Evolutionary conservation across 2,329 filamentous ascomycete genomes (phyloP), one percentile per base, ranked within the genome.

Genomic region (Colletotrichum liaoningense): DNA sequence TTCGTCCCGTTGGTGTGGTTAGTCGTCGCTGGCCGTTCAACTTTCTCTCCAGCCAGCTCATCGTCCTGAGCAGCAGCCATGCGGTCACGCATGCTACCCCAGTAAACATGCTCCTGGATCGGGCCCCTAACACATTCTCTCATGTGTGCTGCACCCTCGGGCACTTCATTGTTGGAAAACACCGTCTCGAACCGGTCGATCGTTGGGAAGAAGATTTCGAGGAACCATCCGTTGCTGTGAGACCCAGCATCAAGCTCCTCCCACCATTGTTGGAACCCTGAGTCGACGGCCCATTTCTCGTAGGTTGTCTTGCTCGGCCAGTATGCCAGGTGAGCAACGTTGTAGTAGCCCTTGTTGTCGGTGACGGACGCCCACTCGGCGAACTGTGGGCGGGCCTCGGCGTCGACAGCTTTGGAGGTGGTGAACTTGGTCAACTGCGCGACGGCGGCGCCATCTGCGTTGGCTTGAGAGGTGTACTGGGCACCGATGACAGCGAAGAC

Each of bases 61-160:
- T 85, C 81, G 28, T 78, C 81, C 74, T 86, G 85, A 6, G 81
- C 77, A 3, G 77, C 76, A 3, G 85, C 79, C 16, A 86, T 69
- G 5, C 85, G 81, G 73, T 87, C 84, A 16, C 84, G 80, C 84
- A 86, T 85, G 75, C 83, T 85, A 2, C 84, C 85, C 84, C 84
- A 86, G 74, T 86, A 87, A 1, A 79, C 83, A 74, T 87, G 85
- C 76, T 86, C 83, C 49, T 79, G 75, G 19, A 87, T 78, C 35
- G 79, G 78, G 0, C 82, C 83, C 22, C 80, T 83, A 5, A 84
- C 77, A 2, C 73, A 72, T 5, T 81, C 79, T 5, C 81, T 75
- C 83, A 87, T 82, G 71, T 84, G 77, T 7, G 82, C 83, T 9
- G 80, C 82, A 14, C 85, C 85, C 71, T 87, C 84, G 5, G 80